Percentiles rank a stretch among this genome's conserved stretches.
phyloP scores from a whole-genome alignment of 2,329 filamentous ascomycete genomes.

The Paecilomyces formosus region DNA sequence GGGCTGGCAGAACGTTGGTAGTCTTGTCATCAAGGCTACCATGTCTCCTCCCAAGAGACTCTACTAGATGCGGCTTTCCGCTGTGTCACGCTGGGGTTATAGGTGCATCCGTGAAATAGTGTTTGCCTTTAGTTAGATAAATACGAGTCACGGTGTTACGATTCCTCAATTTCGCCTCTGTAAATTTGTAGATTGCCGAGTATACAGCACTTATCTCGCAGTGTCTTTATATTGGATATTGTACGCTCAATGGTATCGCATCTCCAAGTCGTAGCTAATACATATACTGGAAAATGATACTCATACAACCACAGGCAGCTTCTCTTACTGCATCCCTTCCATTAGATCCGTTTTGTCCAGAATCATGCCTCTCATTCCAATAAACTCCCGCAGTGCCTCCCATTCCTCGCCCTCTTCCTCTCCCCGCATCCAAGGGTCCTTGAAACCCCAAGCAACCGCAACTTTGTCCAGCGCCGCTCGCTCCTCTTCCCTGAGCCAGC shows the following conservation, averaged over 20 bases:
- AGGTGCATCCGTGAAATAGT: constrained; percentile 18
- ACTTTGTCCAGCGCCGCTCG: constrained; percentile 78
- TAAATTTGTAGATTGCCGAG: not conserved
- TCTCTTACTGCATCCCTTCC: constrained; percentile 74
- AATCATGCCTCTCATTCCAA: constrained; percentile 77
- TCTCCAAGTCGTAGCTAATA: not conserved
- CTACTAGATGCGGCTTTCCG: constrained; percentile 59
- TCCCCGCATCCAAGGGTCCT: constrained; percentile 68
- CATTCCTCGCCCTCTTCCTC: constrained; percentile 90
- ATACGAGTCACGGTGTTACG: constrained; percentile 24
- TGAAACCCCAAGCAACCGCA: constrained; percentile 86
- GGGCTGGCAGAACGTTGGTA: constrained; percentile 99
- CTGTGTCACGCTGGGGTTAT: constrained; percentile 18
- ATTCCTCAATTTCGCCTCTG: constrained; percentile 12
- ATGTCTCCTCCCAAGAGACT: constrained; percentile 98
- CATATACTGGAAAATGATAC: constrained; percentile 2
- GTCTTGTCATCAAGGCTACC: constrained; percentile 98
- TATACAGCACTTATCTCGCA: not conserved
- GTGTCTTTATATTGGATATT: not conserved
- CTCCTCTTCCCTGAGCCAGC: constrained; percentile 88
- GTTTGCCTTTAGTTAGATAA: constrained; percentile 22
- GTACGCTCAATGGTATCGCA: not conserved
- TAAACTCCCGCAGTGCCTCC: constrained; percentile 76
- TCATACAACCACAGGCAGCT: not conserved
- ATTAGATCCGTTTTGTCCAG: constrained; percentile 84